phyloP scores from a whole-genome alignment of 495 filamentous ascomycete genomes.

The Neurospora pannonica region DNA sequence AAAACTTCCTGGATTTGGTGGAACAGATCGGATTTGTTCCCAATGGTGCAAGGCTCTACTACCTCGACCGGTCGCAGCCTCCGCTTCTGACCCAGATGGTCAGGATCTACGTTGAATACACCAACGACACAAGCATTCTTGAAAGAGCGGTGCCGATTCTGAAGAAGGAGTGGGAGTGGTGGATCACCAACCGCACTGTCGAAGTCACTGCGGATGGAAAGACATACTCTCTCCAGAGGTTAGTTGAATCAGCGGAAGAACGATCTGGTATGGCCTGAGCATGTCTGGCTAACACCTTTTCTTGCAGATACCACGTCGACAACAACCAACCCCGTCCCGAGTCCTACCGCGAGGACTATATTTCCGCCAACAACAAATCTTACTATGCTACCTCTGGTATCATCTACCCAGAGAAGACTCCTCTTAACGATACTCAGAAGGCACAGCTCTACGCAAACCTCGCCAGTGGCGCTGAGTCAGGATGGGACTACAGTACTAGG shows the following conservation, averaged over 20 bases:
- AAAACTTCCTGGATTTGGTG: constrained; percentile 43
- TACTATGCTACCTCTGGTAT: constrained; percentile 37
- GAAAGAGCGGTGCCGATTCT: constrained; percentile 35
- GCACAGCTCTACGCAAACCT: constrained; percentile 35
- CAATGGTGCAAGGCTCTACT: constrained; percentile 41
- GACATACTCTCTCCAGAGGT: constrained; percentile 34
- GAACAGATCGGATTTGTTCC: constrained; percentile 42
- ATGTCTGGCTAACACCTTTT: neutral
- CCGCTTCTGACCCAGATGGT: constrained; percentile 42
- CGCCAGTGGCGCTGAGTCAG: constrained; percentile 40
- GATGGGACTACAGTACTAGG: constrained; percentile 36
- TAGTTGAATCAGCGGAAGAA: neutral
- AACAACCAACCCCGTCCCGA: constrained; percentile 43
- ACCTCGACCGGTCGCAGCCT: constrained; percentile 40
- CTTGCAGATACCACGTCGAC: constrained; percentile 30
- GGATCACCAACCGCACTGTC: constrained; percentile 34
- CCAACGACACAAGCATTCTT: constrained; percentile 40
- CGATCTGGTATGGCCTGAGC: neutral
- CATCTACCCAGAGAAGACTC: constrained; percentile 33
- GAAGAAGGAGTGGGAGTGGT: constrained; percentile 40
- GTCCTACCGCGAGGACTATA: constrained; percentile 40
- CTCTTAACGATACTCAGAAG: constrained; percentile 31
- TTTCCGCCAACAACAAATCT: constrained; percentile 36
- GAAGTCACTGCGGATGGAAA: constrained; percentile 22
- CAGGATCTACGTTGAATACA: constrained; percentile 37